Conservation (phyloP, 1,284 basidiomycete species). For the Trichosporon sp. region DNA sequence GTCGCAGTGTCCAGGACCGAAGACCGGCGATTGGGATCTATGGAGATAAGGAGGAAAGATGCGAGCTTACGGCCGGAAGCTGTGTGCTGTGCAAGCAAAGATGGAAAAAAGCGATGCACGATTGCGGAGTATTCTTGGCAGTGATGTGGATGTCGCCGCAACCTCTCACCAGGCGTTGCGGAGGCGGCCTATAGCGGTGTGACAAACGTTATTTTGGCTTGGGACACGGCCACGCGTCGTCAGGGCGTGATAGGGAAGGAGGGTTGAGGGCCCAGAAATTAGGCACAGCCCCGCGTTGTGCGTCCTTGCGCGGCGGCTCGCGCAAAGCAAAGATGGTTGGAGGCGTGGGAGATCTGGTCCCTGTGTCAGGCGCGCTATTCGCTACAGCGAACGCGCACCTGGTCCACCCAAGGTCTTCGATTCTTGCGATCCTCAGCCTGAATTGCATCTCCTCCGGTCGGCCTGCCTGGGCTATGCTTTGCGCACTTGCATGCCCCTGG, state of each 20-base stretch:
- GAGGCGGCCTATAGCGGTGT: background rate
- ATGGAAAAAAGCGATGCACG: conserved; percentile 7
- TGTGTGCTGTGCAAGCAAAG: background rate
- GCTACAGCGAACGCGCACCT: background rate
- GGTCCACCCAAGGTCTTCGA: too few relatives aligned
- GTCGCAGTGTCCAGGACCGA: background rate
- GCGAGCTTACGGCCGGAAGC: background rate
- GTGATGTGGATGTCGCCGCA: background rate
- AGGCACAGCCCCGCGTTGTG: background rate
- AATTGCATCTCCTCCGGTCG: background rate
- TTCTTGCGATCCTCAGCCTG: background rate
- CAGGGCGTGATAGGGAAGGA: background rate
- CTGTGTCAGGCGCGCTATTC: background rate
- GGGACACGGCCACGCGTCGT: background rate
- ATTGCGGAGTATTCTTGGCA: background rate
- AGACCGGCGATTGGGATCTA: too few relatives aligned
- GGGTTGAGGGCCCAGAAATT: background rate
- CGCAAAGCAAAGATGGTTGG: background rate
- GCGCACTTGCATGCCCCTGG: background rate
- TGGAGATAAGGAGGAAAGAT: background rate
- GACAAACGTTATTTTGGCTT: background rate
- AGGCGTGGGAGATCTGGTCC: conserved; percentile 10
- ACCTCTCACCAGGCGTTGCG: too few relatives aligned
- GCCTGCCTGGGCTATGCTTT: background rate
- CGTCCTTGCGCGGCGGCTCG: background rate